Conservation (phyloP, 345 rosid genomes). For the Streptanthus diversifolius region DNA sequence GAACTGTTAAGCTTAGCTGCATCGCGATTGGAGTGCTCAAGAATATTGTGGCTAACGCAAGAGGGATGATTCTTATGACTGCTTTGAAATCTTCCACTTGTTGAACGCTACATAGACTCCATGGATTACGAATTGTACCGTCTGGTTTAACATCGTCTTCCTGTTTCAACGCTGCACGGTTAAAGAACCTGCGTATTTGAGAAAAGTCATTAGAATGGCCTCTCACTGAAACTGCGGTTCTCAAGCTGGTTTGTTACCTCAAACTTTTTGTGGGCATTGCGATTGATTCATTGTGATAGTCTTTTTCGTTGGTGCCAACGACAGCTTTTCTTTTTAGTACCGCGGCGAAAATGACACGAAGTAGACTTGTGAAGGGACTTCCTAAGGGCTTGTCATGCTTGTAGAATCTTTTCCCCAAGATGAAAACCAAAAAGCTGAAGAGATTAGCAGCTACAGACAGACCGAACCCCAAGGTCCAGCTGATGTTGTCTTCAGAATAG, state of each 20-base stretch:
- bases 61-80: conserved; percentile 46
- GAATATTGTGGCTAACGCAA: conserved; percentile 41
- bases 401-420: conserved; percentile 42
- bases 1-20: conserved; percentile 40
- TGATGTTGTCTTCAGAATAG: conserved; percentile 41
- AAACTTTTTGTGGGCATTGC: conserved; percentile 29
- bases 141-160: conserved; percentile 40
- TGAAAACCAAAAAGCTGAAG: conserved; percentile 33
- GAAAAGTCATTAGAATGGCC: neutral
- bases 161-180: conserved; percentile 39
- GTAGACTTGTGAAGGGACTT: conserved; percentile 45
- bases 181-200: conserved; percentile 19
- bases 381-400: conserved; percentile 36
- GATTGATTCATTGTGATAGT: conserved; percentile 35
- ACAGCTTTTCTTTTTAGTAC: conserved; percentile 37
- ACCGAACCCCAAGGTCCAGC: conserved; percentile 53
- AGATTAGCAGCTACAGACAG: conserved; percentile 31
- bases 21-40: conserved; percentile 41
- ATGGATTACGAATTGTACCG: conserved; percentile 36
- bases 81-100: conserved; percentile 67
- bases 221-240: neutral
- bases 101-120: conserved; percentile 51
- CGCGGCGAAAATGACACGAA: conserved; percentile 43
- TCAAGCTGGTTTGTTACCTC: conserved; percentile 25
- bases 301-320: conserved; percentile 29